These are phyloP conservation scores for Raphanus sativus DNA, from an alignment of 345 rosid genomes.

Conservation along the genomic window DNA sequence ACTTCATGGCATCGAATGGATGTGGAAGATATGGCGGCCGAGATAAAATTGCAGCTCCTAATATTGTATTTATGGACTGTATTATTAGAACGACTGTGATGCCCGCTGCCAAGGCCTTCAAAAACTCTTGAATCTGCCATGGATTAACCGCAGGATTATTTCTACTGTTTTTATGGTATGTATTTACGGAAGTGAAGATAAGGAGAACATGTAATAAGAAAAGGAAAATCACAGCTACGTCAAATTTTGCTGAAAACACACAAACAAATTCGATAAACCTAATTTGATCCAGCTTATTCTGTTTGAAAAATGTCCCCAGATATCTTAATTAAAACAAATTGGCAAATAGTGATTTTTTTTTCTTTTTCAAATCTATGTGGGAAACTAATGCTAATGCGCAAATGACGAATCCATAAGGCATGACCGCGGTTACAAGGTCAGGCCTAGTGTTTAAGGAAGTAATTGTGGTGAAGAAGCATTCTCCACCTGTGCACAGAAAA, in stretches of 20 bases:
- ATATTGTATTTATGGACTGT: constrained; percentile 57
- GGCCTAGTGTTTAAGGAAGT: background rate
- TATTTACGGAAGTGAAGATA: background rate
- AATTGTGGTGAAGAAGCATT: background rate
- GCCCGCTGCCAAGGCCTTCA: constrained; percentile 70
- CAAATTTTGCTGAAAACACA: constrained; percentile 2
- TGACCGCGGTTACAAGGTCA: constrained; percentile 1
- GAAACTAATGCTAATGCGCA: constrained; percentile 14
- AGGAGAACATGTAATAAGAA: background rate
- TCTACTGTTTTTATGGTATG: constrained; percentile 10
- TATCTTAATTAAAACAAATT: background rate
- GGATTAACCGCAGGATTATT: constrained; percentile 12
- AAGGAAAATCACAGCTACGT: constrained; percentile 10
- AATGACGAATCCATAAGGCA: background rate
- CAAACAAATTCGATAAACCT: background rate
- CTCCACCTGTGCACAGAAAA: constrained; percentile 4
- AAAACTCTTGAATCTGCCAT: constrained; percentile 59
- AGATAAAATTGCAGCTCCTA: constrained; percentile 62
- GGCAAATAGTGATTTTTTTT: background rate
- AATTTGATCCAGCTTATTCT: background rate
- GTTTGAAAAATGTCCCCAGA: background rate
- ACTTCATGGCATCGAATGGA: constrained; percentile 46
- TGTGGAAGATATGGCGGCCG: constrained; percentile 61
- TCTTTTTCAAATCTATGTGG: background rate
- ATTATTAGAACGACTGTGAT: constrained; percentile 55